These are phyloP conservation scores for Diplodia sapinea DNA, from an alignment of 2,329 filamentous ascomycete genomes.

Conservation along the genomic window DNA sequence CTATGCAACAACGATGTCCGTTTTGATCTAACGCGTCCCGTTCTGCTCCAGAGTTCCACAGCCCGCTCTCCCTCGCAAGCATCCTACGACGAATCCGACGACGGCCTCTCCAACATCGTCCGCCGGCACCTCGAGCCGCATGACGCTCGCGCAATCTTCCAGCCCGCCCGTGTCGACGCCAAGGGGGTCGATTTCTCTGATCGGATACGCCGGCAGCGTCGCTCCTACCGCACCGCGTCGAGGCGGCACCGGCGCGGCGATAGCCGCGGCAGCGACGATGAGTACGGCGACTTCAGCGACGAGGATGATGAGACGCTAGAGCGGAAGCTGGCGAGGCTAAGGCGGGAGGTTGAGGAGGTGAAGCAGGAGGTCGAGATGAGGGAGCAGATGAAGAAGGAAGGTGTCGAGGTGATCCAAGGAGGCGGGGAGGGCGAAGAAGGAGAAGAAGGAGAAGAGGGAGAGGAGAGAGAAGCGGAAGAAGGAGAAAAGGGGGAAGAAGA, in stretches of 20 bases:
- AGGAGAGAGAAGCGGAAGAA: slow-evolving; percentile 45
- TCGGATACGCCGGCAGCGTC: slow-evolving; percentile 76
- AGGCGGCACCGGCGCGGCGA: slow-evolving; percentile 60
- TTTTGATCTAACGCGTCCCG: slow-evolving; percentile 42
- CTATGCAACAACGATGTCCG: background rate
- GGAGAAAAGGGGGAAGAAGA: slow-evolving; percentile 50
- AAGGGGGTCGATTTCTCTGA: slow-evolving; percentile 87
- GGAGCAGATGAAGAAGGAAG: slow-evolving; percentile 41
- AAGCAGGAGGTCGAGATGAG: slow-evolving; percentile 63
- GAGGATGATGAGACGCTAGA: slow-evolving; percentile 80
- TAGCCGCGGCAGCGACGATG: slow-evolving; percentile 63
- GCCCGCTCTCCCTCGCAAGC: slow-evolving; percentile 46
- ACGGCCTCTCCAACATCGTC: slow-evolving; percentile 63
- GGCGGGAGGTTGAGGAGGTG: slow-evolving; percentile 75
- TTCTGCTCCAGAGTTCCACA: slow-evolving; percentile 35
- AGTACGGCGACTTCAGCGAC: slow-evolving; percentile 74
- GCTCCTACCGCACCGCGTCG: slow-evolving; percentile 77
- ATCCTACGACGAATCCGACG: slow-evolving; percentile 65
- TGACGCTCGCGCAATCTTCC: slow-evolving; percentile 80
- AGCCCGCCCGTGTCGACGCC: slow-evolving; percentile 76
- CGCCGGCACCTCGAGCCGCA: slow-evolving; percentile 76
- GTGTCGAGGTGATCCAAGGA: slow-evolving; percentile 48
- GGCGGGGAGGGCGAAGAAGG: slow-evolving; percentile 47
- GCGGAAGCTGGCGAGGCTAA: slow-evolving; percentile 79
- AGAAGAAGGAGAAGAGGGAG: slow-evolving; percentile 44